Evolutionary conservation across 2,329 filamentous ascomycete genomes (phyloP), one percentile per base, ranked within the genome.

Genomic region (Trichoderma sp.): DNA sequence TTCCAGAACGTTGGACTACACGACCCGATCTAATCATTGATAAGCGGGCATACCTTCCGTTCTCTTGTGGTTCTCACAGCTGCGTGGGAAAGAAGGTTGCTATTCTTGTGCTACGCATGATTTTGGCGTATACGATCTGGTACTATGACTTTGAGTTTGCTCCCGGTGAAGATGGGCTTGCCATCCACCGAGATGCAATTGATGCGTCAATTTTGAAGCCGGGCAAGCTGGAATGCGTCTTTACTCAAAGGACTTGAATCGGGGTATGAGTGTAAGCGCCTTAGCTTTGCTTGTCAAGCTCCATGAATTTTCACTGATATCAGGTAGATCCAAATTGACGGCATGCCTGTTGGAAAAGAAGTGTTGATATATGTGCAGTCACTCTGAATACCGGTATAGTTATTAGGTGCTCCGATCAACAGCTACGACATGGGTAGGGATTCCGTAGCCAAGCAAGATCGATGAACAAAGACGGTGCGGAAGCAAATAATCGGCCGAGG

Each of bases 1-100:
- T 76, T 8, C 75, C 75, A 4, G 76, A 77, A 72, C 74, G 76
- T n/a, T 77, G 75, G 76, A 76, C 73, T 0, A 73, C 72, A 4
- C 65, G 73, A 1, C 74, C 74, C 2, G 76, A 77, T 1, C 47
- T 77, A 6, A 64, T 76, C 11, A 72, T 74, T 9, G 73, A 76
- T n/a, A 73, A 59, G 3, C 72, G 74, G 12, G 73, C 74, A 1
- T 76, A 72, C 9, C 39, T 68, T 9, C 70, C 68, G 0, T 73
- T 74, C 17, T 62, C 57, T 5, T 36, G 57, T 26, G 73, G 74
- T 71, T 64, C 71, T 9, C 71, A 69, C 30, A 58, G 32, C 2
- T 75, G 74, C 8, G 69, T 70, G 7, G 74, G 74, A 20, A 73
- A 57, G 32, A 71, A 57, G 23, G 8, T 57, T 3, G 63, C 63